phyloP scores from a whole-genome alignment of 2,329 filamentous ascomycete species.

The Beauveria sp. region DNA sequence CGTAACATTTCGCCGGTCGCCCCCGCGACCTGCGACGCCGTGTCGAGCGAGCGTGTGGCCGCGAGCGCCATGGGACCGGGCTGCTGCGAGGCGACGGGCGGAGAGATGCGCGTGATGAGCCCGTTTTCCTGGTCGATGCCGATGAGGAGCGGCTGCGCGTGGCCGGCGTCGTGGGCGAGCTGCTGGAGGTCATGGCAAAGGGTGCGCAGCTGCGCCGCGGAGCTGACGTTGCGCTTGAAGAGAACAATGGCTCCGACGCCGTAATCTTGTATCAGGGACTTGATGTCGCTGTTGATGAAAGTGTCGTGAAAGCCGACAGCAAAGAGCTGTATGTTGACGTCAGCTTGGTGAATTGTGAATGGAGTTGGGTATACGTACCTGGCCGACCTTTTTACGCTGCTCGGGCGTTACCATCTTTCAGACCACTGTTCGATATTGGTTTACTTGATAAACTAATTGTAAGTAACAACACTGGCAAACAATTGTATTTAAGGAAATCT shows the following conservation, averaged over 20 bases:
- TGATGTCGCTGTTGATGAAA: conserved; percentile 17
- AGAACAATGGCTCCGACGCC: conserved; percentile 20
- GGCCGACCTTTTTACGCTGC: conserved; percentile 14
- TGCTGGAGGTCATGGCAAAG: conserved; percentile 18
- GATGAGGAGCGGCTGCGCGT: conserved; percentile 19
- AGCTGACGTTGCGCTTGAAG: conserved; percentile 20
- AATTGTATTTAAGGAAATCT: background rate
- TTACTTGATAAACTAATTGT: background rate
- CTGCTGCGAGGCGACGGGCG: conserved; percentile 18
- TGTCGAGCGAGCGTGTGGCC: conserved; percentile 15
- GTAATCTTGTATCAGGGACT: conserved; percentile 19
- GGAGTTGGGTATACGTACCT: background rate
- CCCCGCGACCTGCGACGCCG: conserved; percentile 14
- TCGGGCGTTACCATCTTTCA: conserved; percentile 11
- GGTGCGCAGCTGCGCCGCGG: conserved; percentile 16
- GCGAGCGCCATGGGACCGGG: conserved; percentile 20
- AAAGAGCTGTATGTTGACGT: conserved; percentile 16
- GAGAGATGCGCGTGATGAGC: conserved; percentile 20
- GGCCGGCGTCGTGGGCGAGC: conserved; percentile 18
- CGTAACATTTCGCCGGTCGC: conserved; percentile 17
- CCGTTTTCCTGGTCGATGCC: conserved; percentile 23
- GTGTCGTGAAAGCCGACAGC: conserved; percentile 20
- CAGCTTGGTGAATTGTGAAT: background rate
- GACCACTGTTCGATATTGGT: background rate
- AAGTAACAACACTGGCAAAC: background rate